phyloP scores from a whole-genome alignment of 495 filamentous ascomycete species.

The Aspergillus wentii region DNA sequence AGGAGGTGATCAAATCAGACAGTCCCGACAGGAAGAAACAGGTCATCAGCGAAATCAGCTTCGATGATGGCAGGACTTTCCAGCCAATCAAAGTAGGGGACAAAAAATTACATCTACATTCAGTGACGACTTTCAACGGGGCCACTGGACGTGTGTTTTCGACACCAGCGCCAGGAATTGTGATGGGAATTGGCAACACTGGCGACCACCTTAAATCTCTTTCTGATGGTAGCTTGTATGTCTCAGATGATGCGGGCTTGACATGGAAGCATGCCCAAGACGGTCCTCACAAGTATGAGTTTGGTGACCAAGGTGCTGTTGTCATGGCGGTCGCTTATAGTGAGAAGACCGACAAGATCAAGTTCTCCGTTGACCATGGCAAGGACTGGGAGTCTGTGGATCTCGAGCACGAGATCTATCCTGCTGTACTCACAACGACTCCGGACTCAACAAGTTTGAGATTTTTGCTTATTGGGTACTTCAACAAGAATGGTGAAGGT shows the following conservation, averaged over 20 bases:
- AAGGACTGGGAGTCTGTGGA: conserved; percentile 66
- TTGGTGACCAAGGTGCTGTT: conserved; percentile 86
- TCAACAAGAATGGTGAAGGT: conserved; percentile 36
- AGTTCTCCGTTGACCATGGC: conserved; percentile 85
- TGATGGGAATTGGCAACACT: conserved; percentile 90
- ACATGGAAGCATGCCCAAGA: conserved; percentile 72
- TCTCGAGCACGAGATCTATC: conserved; percentile 55
- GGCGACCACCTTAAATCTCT: conserved; percentile 65
- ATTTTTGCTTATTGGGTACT: conserved; percentile 65
- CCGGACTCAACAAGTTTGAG: conserved; percentile 88
- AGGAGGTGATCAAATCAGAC: conserved; percentile 65
- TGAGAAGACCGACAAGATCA: conserved; percentile 57
- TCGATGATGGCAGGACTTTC: conserved; percentile 86
- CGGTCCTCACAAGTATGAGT: conserved; percentile 90
- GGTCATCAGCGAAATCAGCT: conserved; percentile 75
- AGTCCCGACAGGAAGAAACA: conserved; percentile 57
- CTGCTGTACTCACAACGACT: conserved; percentile 72
- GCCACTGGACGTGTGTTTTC: conserved; percentile 88
- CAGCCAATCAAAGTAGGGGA: conserved; percentile 55
- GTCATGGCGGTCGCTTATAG: conserved; percentile 74
- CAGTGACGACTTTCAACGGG: conserved; percentile 71
- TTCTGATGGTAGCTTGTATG: conserved; percentile 67
- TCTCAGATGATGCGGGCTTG: conserved; percentile 86
- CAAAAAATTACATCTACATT: conserved; percentile 76
- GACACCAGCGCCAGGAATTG: conserved; percentile 83